Conservation (phyloP, 2,329 filamentous ascomycete species). For the Colletotrichum somersetense region DNA sequence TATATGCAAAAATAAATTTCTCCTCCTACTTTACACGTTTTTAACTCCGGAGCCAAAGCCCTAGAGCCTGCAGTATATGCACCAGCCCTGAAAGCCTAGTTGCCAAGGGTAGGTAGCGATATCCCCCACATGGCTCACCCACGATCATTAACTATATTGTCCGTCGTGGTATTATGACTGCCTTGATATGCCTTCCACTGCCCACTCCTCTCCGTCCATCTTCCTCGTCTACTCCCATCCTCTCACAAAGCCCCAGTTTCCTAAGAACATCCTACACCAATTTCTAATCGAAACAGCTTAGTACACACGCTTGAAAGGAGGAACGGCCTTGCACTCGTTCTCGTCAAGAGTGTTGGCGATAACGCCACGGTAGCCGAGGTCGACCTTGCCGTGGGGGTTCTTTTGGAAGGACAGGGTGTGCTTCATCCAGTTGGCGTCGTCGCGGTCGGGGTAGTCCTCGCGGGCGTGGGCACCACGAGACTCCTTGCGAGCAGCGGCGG, state of each 20-base stretch:
- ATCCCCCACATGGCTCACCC: constrained; percentile 20
- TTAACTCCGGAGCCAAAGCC: constrained; percentile 41
- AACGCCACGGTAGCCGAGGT: constrained; percentile 88
- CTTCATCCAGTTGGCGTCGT: constrained; percentile 99
- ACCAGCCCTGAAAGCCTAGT: constrained; percentile 29
- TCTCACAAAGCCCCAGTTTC: constrained; percentile 14
- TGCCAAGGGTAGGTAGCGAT: constrained; percentile 20
- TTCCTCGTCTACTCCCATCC: constrained; percentile 8
- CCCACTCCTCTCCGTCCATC: constrained; percentile 3
- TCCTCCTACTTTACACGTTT: constrained; percentile 41
- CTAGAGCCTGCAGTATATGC: constrained; percentile 36
- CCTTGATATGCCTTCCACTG: constrained; percentile 15
- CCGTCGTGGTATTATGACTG: constrained; percentile 37
- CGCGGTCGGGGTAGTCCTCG: constrained; percentile 95
- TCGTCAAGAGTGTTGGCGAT: constrained; percentile 88
- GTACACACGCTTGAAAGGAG: constrained; percentile 95
- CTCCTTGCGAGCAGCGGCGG: constrained; percentile 95
- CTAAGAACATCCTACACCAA: constrained; percentile 35
- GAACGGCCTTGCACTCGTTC: constrained; percentile 94
- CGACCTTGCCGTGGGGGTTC: constrained; percentile 86
- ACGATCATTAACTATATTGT: constrained; percentile 36
- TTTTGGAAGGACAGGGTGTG: constrained; percentile 98
- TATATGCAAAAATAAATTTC: constrained; percentile 35
- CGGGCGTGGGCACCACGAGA: constrained; percentile 96
- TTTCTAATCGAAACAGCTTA: constrained; percentile 58